phyloP scores from a whole-genome alignment of 2,329 filamentous ascomycete genomes.

The Nannizzia gypsea region DNA sequence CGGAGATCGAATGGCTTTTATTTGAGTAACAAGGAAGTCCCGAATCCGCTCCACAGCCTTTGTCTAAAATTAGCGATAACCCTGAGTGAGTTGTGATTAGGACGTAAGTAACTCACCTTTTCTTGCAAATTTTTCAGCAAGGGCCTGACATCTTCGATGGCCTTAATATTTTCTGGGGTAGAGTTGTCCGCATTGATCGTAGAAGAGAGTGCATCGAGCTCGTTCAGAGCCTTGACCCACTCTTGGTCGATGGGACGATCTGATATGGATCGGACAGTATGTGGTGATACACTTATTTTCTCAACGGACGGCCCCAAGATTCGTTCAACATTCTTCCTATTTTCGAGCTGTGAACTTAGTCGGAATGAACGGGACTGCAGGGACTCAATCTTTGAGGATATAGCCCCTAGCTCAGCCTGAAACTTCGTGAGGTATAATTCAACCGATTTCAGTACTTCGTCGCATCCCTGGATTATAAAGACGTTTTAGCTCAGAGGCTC shows the following conservation, averaged over 20 bases:
- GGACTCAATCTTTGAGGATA: constrained; percentile 90
- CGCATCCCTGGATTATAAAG: constrained; percentile 49
- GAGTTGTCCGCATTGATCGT: constrained; percentile 57
- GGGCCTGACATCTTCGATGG: constrained; percentile 70
- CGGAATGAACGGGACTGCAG: constrained; percentile 75
- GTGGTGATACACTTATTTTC: constrained; percentile 77
- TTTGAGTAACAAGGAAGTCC: constrained; percentile 86
- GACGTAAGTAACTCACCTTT: constrained; percentile 44
- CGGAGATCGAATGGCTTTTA: constrained; percentile 84
- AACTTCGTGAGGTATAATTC: constrained; percentile 88
- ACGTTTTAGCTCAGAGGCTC: not conserved
- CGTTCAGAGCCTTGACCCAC: constrained; percentile 72
- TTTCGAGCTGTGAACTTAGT: constrained; percentile 74
- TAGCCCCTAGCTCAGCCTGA: constrained; percentile 78
- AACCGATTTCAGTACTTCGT: constrained; percentile 85
- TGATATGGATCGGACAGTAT: constrained; percentile 69
- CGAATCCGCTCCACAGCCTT: constrained; percentile 85
- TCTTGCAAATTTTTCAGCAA: constrained; percentile 71
- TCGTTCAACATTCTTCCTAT: constrained; percentile 80
- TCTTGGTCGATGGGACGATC: constrained; percentile 82
- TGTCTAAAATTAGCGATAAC: constrained; percentile 2
- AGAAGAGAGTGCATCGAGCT: constrained; percentile 67
- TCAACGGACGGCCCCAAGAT: constrained; percentile 79
- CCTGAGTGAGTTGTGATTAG: no score
- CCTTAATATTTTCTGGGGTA: constrained; percentile 55